Evolutionary conservation across 2,329 filamentous ascomycete species (phyloP).

Genomic region (Cytospora paraplurivora): DNA sequence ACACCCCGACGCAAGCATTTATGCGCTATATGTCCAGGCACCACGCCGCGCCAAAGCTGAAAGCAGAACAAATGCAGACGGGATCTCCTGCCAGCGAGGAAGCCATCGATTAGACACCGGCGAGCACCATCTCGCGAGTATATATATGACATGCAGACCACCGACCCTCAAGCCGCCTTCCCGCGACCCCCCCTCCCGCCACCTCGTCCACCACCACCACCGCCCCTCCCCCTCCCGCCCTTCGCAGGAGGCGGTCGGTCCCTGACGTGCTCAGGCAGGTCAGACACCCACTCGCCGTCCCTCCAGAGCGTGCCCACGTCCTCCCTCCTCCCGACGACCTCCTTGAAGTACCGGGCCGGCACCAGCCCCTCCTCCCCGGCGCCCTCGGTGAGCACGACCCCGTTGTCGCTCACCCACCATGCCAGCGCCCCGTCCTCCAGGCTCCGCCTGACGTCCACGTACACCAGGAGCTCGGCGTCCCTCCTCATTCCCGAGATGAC

Average conservation of each 20-base stretch:
- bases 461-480: conserved; percentile 76
- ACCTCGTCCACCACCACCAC: conserved; percentile 28
- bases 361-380: conserved; percentile 62
- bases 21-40: neutral
- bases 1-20: neutral
- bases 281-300: conserved; percentile 65
- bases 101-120: neutral
- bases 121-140: neutral
- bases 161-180: conserved; percentile 28
- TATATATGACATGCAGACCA: conserved; percentile 12
- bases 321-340: conserved; percentile 63
- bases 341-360: conserved; percentile 66
- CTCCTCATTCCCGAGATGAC: conserved; percentile 81
- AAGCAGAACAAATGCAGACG: neutral
- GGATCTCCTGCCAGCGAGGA: neutral
- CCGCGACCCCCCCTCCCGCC: conserved; percentile 13
- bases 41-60: neutral
- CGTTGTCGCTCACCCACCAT: conserved; percentile 82
- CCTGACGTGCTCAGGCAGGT: conserved; percentile 65
- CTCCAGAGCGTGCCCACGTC: conserved; percentile 69
- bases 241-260: conserved; percentile 52
- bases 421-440: conserved; percentile 60
- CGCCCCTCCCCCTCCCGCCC: conserved; percentile 38
- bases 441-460: conserved; percentile 70
- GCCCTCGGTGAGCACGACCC: conserved; percentile 68